Conservation (phyloP, 495 filamentous ascomycete genomes). For the Aspergillus olivimuriae region DNA sequence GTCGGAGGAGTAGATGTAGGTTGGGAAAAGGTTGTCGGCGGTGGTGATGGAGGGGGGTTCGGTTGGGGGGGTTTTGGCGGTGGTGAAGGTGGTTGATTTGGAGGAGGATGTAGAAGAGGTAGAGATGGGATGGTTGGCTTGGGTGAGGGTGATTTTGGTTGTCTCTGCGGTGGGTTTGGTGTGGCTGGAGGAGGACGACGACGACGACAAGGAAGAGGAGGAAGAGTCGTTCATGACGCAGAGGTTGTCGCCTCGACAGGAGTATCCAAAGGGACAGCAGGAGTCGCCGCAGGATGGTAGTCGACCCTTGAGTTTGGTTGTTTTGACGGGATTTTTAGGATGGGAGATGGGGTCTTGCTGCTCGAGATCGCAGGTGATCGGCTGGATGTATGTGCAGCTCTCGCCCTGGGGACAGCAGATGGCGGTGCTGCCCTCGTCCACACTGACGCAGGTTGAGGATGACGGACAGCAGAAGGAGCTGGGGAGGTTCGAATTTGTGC, state of each 20-base stretch:
- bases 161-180: background rate
- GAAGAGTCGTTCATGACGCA: conserved; percentile 36
- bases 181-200: background rate
- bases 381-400: conserved; percentile 58
- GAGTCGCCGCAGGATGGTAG: conserved; percentile 51
- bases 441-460: conserved; percentile 52
- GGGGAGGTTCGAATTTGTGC: conserved; percentile 51
- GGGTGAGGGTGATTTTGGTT: conserved; percentile 10
- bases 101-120: conserved; percentile 8
- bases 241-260: conserved; percentile 47
- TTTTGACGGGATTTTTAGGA: conserved; percentile 61
- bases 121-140: conserved; percentile 24
- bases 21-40: conserved; percentile 44
- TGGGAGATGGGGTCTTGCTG: conserved; percentile 56
- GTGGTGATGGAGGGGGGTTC: conserved; percentile 42
- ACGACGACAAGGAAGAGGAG: conserved; percentile 19
- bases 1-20: conserved; percentile 55
- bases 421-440: conserved; percentile 61
- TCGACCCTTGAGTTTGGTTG: conserved; percentile 51
- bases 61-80: conserved; percentile 7
- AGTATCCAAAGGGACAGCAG: conserved; percentile 78
- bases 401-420: conserved; percentile 68
- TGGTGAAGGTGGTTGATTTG: conserved; percentile 11
- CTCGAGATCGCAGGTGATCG: conserved; percentile 65
- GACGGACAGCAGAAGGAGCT: conserved; percentile 69